These are phyloP conservation scores for Colletotrichum coccodes DNA, from an alignment of 2,329 filamentous ascomycete genomes.

Conservation along the genomic window DNA sequence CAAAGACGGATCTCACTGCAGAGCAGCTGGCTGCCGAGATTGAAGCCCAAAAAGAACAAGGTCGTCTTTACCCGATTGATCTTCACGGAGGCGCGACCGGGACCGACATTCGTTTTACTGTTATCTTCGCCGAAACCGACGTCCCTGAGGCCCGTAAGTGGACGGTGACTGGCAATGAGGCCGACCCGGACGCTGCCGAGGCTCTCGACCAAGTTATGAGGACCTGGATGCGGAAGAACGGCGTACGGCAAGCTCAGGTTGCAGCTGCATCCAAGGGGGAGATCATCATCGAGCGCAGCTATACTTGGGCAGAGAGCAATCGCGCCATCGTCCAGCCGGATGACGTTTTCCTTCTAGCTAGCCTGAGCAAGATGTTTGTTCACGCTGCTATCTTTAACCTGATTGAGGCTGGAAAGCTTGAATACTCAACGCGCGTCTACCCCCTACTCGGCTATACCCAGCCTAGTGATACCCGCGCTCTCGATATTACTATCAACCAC, in stretches of 20 bases:
- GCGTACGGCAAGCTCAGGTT: constrained; percentile 33
- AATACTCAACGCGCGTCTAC: constrained; percentile 15
- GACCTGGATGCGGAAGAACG: constrained; percentile 30
- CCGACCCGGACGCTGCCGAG: neutral
- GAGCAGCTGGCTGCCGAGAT: constrained; percentile 19
- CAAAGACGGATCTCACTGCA: constrained; percentile 5
- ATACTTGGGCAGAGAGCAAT: constrained; percentile 32
- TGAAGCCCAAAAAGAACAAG: constrained; percentile 9
- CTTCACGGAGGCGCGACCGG: constrained; percentile 26
- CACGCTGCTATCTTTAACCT: constrained; percentile 31
- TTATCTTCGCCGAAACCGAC: constrained; percentile 32
- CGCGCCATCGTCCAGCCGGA: constrained; percentile 21
- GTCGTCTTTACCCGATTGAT: constrained; percentile 29
- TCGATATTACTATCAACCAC: constrained; percentile 26
- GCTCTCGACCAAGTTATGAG: constrained; percentile 14
- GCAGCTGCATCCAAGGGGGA: constrained; percentile 18
- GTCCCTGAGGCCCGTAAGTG: constrained; percentile 15
- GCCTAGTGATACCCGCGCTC: constrained; percentile 12
- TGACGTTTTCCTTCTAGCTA: constrained; percentile 32
- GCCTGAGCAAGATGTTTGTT: constrained; percentile 33
- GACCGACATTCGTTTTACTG: constrained; percentile 17
- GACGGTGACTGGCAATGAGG: constrained; percentile 23
- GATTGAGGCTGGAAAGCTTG: constrained; percentile 22
- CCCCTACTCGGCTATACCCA: constrained; percentile 21
- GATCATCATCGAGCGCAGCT: constrained; percentile 26